Base-by-base conservation (phyloP, 1,284 basidiomycete species). In the Leccinum pachyderme region DNA sequence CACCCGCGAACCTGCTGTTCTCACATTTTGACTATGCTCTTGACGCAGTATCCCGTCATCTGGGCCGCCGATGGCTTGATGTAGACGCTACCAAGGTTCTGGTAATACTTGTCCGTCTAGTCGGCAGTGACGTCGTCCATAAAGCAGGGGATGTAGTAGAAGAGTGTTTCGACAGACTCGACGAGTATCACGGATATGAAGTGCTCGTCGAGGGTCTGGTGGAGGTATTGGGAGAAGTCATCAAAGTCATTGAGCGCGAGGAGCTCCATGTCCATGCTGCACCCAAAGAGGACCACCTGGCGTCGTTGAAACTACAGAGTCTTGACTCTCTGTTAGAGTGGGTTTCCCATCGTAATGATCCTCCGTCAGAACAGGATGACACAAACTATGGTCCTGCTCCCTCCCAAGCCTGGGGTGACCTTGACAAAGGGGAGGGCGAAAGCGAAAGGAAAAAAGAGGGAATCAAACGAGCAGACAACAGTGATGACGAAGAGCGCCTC, bases 1-100 rank as follows among this genome's bases (percentile, higher is more conserved):
- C 89, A 2, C 82, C 91, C 0, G 83, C 86, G 32, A 93, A 93
- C 65, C 77, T 97, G 31, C 77, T 98, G 5, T 79, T 97, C 29
- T 88, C 93, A 27, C 95, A 97, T 70, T 95, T 95, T 61, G 95
- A 98, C 73, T 97, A 98, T 66, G 88, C 93, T 7, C 82, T 98
- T 56, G 93, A 96, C 63, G 82, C 88, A 11, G 87, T 95, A 8
- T 91, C 91, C 1, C 86, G 91, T 33, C 82, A 88, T 28, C 79
- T 97, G 15, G 86, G 84, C 11, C 83, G 86, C 31, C 75, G 86
- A 51, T 86, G 88, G 75, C 79, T 97, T 5, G 91, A 93, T 60
- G 73, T 87, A 11, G 86, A 89, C 56, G 89, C 90, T 2, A 83
- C 87, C 15, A 86, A 85, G 59, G 93, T 96, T 7, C 77, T 98